These are phyloP conservation scores for Rhodotorula sp. DNA, from an alignment of 1,284 basidiomycete genomes.

Conservation along the genomic window DNA sequence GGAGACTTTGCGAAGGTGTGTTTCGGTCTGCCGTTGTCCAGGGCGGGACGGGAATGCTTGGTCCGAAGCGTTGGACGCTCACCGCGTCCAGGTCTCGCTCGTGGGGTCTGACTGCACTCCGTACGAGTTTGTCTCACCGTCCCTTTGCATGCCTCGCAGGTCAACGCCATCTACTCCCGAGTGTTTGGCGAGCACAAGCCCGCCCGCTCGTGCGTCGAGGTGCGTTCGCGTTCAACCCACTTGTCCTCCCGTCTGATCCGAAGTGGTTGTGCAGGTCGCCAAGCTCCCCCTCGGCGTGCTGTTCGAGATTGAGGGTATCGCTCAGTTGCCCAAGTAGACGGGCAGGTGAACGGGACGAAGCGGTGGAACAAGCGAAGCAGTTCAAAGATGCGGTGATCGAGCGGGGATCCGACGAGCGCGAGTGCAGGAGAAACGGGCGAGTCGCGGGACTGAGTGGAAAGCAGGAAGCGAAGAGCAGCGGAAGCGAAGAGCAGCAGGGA, in stretches of 20 bases:
- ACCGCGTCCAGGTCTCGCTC: too few relatives aligned
- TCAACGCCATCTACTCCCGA: constrained; percentile 40
- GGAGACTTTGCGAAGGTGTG: constrained; percentile 65
- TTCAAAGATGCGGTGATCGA: too few relatives aligned
- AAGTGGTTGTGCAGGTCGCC: constrained; percentile 48
- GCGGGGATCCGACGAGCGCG: too few relatives aligned
- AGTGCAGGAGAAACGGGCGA: too few relatives aligned
- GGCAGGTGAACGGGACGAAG: background rate
- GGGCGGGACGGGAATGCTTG: too few relatives aligned
- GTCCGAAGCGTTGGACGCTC: too few relatives aligned
- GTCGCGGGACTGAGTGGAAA: background rate
- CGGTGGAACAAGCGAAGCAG: too few relatives aligned
- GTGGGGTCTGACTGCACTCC: background rate
- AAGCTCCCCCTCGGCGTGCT: constrained; percentile 73
- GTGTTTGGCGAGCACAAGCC: constrained; percentile 85
- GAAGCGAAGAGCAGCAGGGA: background rate
- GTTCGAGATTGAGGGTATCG: constrained; percentile 66
- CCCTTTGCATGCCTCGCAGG: background rate
- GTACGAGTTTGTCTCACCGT: background rate
- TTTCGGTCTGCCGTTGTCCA: too few relatives aligned
- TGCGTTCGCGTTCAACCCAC: too few relatives aligned
- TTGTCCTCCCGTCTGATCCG: too few relatives aligned
- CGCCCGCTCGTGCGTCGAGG: constrained; percentile 85
- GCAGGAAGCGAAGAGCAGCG: background rate
- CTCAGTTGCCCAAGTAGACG: constrained; percentile 12